Evolutionary conservation across 257 asterid species (phyloP), one percentile per base, ranked within the genome.

Genomic region (Hygrophila difformis): DNA sequence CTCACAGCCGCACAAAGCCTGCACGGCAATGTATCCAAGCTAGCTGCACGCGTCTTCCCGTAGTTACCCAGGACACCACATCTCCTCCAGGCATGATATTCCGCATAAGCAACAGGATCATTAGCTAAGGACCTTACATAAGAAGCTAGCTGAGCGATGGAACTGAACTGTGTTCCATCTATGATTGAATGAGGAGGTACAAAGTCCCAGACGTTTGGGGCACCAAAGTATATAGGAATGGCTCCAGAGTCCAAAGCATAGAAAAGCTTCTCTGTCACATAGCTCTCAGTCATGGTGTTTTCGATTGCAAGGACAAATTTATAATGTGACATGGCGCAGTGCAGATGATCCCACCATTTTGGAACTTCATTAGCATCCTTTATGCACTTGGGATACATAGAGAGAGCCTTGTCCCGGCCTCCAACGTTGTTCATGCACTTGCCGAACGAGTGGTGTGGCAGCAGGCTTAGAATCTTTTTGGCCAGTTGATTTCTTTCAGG

Each of bases 21-120:
- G 57, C 98, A 91, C 4, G 98, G 92, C 37, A 91, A 63, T 1
- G 94, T 71, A 63, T 86, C 98, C 4, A 91, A 62, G 62, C 98
- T 86, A 18, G 88, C 81, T 12, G 89, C 80, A 0, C 95, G 79
- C 0, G 92, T 61, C 60, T 65, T 66, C 38, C 75, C 70, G 24
- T 91, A 91, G 38, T 76, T 82, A 15, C 96, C 96, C 12, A 86
- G 48, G 13, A 82, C 89, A 0, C 98, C 96, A 19, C 98, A 91
- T 69, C 98, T 76, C 68, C 98, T 80, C 96, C 98, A 91, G 0
- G 98, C 95, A 50, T 91, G 96, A 59, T 75, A 86, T 71, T 91
- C 95, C 5, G 79, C 93, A 56, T 82, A 91, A 24, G 98, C 95
- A 1, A 86, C 87, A 0, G 93, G 93, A 50, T 91, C 92, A 14